phyloP scores from a whole-genome alignment of 345 rosid species.

The Dipteronia dyeriana region DNA sequence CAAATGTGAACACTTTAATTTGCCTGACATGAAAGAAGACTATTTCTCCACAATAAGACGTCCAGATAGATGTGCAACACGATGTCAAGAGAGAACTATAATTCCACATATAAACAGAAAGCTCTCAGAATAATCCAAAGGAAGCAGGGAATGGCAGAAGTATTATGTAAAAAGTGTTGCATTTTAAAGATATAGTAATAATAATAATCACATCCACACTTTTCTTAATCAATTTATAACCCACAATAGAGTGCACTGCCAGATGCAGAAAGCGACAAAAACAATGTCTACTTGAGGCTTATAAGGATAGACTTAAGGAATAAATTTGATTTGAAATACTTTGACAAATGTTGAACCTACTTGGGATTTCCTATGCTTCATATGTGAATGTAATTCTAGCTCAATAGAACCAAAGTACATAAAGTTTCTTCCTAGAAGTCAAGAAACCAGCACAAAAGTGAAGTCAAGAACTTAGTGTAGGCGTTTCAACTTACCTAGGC shows the following conservation, averaged over 20 bases:
- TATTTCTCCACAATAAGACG: not conserved
- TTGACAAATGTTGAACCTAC: not conserved
- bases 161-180: not conserved
- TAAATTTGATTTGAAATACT: too few species aligned
- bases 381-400: too few species aligned
- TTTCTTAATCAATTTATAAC: not conserved
- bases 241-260: not conserved
- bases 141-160: not conserved
- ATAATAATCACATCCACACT: not conserved
- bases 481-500: slow-evolving; percentile 59
- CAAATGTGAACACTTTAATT: not conserved
- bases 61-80: not conserved
- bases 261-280: not conserved
- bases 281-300: not conserved
- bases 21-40: not conserved
- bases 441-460: not conserved
- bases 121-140: not conserved
- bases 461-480: not conserved
- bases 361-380: not conserved
- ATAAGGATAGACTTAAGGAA: too few species aligned
- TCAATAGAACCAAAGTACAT: not conserved
- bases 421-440: not conserved
- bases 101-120: not conserved
- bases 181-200: not conserved
- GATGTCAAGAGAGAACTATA: not conserved